These are phyloP conservation scores for Sporopachydermia quercuum DNA, from an alignment of 805 yeast species.

Conservation along the genomic window DNA sequence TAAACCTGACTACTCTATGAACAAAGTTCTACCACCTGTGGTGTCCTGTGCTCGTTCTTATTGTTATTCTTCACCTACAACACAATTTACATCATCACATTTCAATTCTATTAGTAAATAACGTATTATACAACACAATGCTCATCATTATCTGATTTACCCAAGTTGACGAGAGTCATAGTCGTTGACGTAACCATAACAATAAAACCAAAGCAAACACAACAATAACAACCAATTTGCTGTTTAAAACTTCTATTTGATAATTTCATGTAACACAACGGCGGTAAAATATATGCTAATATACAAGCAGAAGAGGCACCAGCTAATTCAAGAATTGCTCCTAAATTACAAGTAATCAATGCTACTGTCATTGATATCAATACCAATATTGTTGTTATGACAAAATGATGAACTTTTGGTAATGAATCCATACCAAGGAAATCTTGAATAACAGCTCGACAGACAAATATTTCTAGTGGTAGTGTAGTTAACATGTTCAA, in stretches of 20 bases:
- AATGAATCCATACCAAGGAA: slow-evolving; percentile 23
- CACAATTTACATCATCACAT: neutral
- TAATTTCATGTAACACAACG: slow-evolving; percentile 62
- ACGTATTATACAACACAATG: slow-evolving; percentile 29
- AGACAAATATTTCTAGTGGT: slow-evolving; percentile 82
- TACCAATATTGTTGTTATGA: slow-evolving; percentile 52
- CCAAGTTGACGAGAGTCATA: slow-evolving; percentile 44
- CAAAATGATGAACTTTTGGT: slow-evolving; percentile 30
- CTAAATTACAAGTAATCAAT: slow-evolving; percentile 71
- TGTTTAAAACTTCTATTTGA: slow-evolving; percentile 31
- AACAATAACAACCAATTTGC: slow-evolving; percentile 41
- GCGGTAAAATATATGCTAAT: slow-evolving; percentile 88
- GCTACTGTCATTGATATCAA: slow-evolving; percentile 62
- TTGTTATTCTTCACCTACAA: neutral
- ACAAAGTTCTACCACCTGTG: no score
- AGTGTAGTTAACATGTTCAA: slow-evolving; percentile 85
- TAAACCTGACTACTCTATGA: no score
- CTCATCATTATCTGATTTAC: slow-evolving; percentile 25
- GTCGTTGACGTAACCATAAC: slow-evolving; percentile 73
- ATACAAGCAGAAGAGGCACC: slow-evolving; percentile 90
- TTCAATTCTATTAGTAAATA: slow-evolving; percentile 2
- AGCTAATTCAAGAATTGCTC: slow-evolving; percentile 75
- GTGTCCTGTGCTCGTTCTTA: no score
- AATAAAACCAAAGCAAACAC: slow-evolving; percentile 55
- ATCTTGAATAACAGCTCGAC: slow-evolving; percentile 74